phyloP scores from a whole-genome alignment of 2,329 filamentous ascomycete species.

The Fusarium algeriense region DNA sequence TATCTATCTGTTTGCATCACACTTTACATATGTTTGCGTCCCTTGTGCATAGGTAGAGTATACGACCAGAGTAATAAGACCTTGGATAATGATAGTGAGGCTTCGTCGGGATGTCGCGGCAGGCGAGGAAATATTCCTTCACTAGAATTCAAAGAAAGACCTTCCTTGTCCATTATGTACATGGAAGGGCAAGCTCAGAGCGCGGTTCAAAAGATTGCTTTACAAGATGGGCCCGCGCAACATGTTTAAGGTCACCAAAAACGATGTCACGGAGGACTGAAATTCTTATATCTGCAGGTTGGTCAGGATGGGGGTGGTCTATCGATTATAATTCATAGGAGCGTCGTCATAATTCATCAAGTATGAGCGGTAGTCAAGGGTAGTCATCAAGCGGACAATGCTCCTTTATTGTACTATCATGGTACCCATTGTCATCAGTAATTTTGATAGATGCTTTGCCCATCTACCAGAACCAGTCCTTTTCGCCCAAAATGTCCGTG shows the following conservation, averaged over 20 bases:
- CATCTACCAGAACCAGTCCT: constrained; percentile 67
- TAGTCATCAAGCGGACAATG: constrained; percentile 54
- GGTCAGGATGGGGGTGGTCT: not conserved
- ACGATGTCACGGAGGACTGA: not conserved
- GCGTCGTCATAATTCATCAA: constrained; percentile 18
- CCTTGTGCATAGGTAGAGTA: constrained; percentile 47
- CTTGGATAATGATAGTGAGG: constrained; percentile 38
- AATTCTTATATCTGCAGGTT: not conserved
- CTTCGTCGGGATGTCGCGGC: constrained; percentile 31
- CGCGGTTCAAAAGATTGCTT: not conserved
- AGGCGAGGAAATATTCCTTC: constrained; percentile 54
- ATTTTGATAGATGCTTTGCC: constrained; percentile 59
- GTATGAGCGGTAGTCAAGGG: constrained; percentile 36
- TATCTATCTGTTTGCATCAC: constrained; percentile 38
- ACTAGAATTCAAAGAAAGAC: constrained; percentile 43
- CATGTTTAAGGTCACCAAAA: not conserved
- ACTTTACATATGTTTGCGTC: constrained; percentile 53
- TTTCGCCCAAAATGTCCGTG: constrained; percentile 69
- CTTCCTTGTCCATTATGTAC: constrained; percentile 42
- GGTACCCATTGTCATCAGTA: constrained; percentile 60
- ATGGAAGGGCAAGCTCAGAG: not conserved
- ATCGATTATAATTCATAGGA: not conserved
- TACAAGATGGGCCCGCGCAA: not conserved
- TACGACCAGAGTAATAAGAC: not conserved
- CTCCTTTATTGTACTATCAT: constrained; percentile 59